Percentiles rank a stretch among this genome's conserved stretches.
phyloP scores from a whole-genome alignment of 2,329 filamentous ascomycete genomes.

The Balansia obtecta region DNA sequence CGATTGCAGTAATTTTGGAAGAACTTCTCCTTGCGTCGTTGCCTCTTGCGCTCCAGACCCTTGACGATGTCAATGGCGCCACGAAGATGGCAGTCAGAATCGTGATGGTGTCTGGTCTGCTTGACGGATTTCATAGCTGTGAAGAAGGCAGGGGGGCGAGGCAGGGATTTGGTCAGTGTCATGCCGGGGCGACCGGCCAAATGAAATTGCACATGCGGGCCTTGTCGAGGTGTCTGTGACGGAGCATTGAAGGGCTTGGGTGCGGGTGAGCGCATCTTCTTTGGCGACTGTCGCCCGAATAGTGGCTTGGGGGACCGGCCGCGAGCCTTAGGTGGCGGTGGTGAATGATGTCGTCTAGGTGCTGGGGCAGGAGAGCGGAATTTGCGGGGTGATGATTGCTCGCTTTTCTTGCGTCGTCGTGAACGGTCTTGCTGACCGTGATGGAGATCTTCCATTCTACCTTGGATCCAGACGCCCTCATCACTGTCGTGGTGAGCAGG shows the following conservation, averaged over 20 bases:
- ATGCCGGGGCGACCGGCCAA: slow-evolving; percentile 48
- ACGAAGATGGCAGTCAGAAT: slow-evolving; percentile 54
- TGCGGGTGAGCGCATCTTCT: slow-evolving; percentile 57
- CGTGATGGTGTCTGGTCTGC: slow-evolving; percentile 19
- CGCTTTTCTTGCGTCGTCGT: slow-evolving; percentile 37
- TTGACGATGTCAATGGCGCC: slow-evolving; percentile 98
- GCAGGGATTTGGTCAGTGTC: slow-evolving; percentile 75
- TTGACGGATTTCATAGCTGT: slow-evolving; percentile 36
- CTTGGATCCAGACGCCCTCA: slow-evolving; percentile 56
- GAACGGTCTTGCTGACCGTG: slow-evolving; percentile 40
- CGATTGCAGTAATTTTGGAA: slow-evolving; percentile 82
- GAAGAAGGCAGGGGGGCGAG: slow-evolving; percentile 63
- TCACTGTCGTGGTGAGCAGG: slow-evolving; percentile 51
- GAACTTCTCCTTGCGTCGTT: slow-evolving; percentile 85
- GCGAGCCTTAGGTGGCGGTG: slow-evolving; percentile 25
- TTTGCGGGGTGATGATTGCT: slow-evolving; percentile 29
- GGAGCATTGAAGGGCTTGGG: slow-evolving; percentile 31
- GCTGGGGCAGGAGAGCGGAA: slow-evolving; percentile 31
- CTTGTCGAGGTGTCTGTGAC: slow-evolving; percentile 25
- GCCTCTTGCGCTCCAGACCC: slow-evolving; percentile 85
- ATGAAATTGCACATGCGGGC: slow-evolving; percentile 25
- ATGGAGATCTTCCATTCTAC: slow-evolving; percentile 54
- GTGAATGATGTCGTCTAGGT: slow-evolving; percentile 18
- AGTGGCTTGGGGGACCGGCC: slow-evolving; percentile 32
- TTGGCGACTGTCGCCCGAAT: slow-evolving; percentile 58